phyloP scores from a whole-genome alignment of 371 early-diverging fungal species.

The Mortierella sp. region DNA sequence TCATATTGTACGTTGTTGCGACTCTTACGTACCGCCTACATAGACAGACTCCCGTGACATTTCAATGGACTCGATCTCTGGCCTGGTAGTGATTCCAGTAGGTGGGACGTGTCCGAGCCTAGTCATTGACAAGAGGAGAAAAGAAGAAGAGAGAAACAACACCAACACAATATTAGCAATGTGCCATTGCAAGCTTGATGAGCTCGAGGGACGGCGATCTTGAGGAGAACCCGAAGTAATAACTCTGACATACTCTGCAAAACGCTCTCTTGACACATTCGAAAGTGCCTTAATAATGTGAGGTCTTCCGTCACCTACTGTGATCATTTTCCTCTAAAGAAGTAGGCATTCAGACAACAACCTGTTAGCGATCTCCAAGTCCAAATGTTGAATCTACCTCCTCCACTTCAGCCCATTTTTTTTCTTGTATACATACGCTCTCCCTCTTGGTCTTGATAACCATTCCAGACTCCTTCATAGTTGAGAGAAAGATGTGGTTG shows the following conservation, averaged over 20 bases:
- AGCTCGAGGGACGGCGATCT: conserved; percentile 3
- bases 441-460: conserved; percentile 64
- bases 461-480: conserved; percentile 66
- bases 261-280: conserved; percentile 60
- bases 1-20: background rate
- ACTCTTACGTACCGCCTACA: conserved; percentile 59
- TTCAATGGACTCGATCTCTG: conserved; percentile 52
- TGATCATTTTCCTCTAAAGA: conserved; percentile 53
- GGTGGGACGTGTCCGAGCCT: conserved; percentile 63
- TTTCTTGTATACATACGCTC: conserved; percentile 54
- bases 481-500: conserved; percentile 74
- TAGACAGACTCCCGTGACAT: conserved; percentile 62
- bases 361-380: no score
- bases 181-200: background rate
- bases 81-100: conserved; percentile 34
- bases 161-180: background rate
- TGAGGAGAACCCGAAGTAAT: background rate
- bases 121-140: background rate
- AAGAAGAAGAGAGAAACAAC: background rate
- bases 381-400: no score
- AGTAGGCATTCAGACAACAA: no score
- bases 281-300: conserved; percentile 66
- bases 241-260: conserved; percentile 54
- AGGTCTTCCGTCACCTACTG: conserved; percentile 67
- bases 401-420: background rate